Evolutionary conservation across 2,329 filamentous ascomycete genomes (phyloP), one percentile per base, ranked within the genome.

Genomic region (Fusarium devonianum): DNA sequence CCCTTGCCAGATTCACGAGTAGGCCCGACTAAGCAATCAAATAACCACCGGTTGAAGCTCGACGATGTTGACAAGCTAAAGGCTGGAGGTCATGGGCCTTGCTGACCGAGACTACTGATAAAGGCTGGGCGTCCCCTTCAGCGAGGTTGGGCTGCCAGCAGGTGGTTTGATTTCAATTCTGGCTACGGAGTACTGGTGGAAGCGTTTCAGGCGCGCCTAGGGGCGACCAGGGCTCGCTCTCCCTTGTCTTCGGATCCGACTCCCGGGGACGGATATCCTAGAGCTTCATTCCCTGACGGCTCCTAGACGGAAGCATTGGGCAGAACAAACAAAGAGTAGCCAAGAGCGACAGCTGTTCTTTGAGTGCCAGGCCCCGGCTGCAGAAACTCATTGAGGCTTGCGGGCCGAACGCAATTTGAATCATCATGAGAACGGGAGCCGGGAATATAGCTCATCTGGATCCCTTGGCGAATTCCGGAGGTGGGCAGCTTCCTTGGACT

Each of bases 161-260:
- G 38, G 51, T 56, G 56, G 55, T 56, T 58, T 58, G 51, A 52
- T 58, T 58, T 56, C 53, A 36, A 59, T 52, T 59, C 38, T 22
- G 34, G 33, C 56, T 30, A 56, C 23, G n/a, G n/a, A n/a, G n/a
- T n/a, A n/a, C n/a, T 38, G 46, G 51, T 56, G 56, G 56, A 32
- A 58, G 52, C 53, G 56, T 58, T 58, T 58, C 56, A 58, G 56
- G 56, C 55, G 55, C 40, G 48, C 40, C 42, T 56, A 45, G 55
- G 45, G 50, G 51, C 39, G 45, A 56, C 55, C 56, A 58, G 55
- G 55, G 49, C 50, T 58, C 11, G 19, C n/a, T 56, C 56, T 59
- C 56, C 55, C 55, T 59, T 59, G 37, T 50, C 29, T 30, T 59
- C 50, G 50, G 50, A 45, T 56, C 55, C 45, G 45, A 52, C 17